Evolutionary conservation across 148 eudicot species (phyloP).

Genomic region (Dysphania ambrosioides): DNA sequence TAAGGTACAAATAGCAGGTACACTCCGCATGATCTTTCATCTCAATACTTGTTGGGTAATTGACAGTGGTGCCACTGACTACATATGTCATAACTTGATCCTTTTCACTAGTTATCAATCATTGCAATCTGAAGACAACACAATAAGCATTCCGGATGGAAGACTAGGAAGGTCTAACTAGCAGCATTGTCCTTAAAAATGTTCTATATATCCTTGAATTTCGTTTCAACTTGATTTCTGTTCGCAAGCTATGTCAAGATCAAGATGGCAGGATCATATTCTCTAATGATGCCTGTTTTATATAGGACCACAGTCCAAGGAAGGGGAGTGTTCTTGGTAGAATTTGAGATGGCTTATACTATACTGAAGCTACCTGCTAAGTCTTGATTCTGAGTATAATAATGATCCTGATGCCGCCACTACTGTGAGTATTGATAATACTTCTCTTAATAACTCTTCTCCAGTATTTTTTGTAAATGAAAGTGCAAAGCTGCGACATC

Average conservation of each 20-base stretch:
- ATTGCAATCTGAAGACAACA: not conserved
- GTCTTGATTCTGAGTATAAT: not conserved
- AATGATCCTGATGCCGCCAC: too few relatives aligned
- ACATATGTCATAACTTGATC: not conserved
- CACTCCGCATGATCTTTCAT: not conserved
- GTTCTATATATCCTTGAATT: not conserved
- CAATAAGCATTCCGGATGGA: not conserved
- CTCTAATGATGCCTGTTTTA: not conserved
- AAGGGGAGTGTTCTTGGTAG: not conserved
- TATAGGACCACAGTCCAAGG: not conserved
- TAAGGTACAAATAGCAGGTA: not conserved
- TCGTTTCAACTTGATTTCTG: not conserved
- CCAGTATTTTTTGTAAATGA: not conserved
- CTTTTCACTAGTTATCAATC: not conserved
- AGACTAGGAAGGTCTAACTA: not conserved
- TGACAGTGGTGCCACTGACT: not conserved
- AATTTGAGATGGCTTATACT: not conserved
- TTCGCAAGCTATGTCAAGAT: not conserved
- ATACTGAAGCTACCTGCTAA: too few relatives aligned
- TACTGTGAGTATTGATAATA: too few relatives aligned
- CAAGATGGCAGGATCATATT: not conserved
- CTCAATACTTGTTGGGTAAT: not conserved
- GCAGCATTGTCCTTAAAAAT: not conserved
- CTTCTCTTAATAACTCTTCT: too few relatives aligned
- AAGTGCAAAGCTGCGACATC: not conserved